Evolutionary conservation across 2,329 filamentous ascomycete genomes (phyloP), one percentile per base, ranked within the genome.

Genomic region (Penicillium sp.): DNA sequence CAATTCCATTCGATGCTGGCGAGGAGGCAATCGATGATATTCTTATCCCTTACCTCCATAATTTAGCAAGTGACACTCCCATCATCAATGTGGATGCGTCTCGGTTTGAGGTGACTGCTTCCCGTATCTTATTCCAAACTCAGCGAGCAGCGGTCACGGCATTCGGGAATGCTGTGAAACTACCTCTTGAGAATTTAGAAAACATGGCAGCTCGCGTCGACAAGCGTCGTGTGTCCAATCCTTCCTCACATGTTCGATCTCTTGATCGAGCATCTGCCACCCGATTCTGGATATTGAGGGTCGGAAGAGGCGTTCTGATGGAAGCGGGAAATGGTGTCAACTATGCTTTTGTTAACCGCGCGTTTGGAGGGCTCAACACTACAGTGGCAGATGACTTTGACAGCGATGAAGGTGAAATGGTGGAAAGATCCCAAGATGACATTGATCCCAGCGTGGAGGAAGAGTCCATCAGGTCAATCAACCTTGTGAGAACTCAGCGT

Each of bases 1-100:
- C 84, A 2, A 77, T 87, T 16, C 75, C 79, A 1, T 71, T 75
- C 11, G 73, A 78, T 24, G 79, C 80, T 2, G 76, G 74, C 3
- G 72, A 81, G 13, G 77, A 81, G 47, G 81, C 81, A 1, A 80
- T 87, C 23, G 82, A 87, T 48, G 77, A 80, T 5, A 67, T 76
- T 21, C 69, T 88, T n/a, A 78, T 87, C 36, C 83, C 83, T 0
- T 87, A 87, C 65, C 74, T 88, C 2, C 73, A 81, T n/a, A 66
- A 74, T 1, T 67, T 85, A 24, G 83, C 85, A 3, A 73, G 75
- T 21, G 76, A 81, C 6, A 64, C 66, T 1, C 76, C 80, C 1
- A 74, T 87, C 16, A 70, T 82, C 16, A 80, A 87, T 57, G 75
- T 87, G 5, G 83, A 86, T 60, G 76, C 77, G 1, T 85, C 83